Base-by-base conservation (phyloP, 495 filamentous ascomycete species). In the Penicillium canariense region DNA sequence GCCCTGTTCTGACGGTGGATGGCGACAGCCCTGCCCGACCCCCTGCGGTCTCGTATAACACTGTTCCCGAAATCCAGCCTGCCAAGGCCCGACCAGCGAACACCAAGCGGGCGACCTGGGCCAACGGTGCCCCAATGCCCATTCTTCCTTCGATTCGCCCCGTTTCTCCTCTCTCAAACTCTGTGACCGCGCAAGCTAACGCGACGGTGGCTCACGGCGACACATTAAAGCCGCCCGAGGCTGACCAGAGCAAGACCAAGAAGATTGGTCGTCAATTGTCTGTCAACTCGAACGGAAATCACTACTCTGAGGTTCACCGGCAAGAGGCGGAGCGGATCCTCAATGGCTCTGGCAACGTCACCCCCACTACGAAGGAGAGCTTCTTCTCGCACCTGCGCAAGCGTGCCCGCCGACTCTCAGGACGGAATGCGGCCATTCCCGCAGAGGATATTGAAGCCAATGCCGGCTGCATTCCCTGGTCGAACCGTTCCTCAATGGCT, bases 351-450 rank as follows among this genome's bases (percentile, higher is more conserved):
- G 79, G 71, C 84, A 50, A 79, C 76, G 43, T 87, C 83, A 54
- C 87, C 83, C 23, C 82, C 73, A 66, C 59, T 7, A 82, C 80
- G 53, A 87, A 93, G 62, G 94, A 97, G 66, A 88, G 93, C 68
- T 97, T 97, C 75, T 97, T 98, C 71, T 97, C 95, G 7, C 95
- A 99, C 61, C 80, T 99, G 5, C 84, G 95, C 35, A 99, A 99
- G 70, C 85, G 91, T 22, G 95, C 95, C 7, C 84, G 95, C 56
- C 81, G 95, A 59, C 83, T 99, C 23, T 99, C 95, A 28, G 95
- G 94, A 30, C 85, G 90, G 22, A 88, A 93, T 63, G 89, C 93
- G 68, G 80, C 83, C 23, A 84, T 87, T 17, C 79, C 85, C 9
- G 77, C 81, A 42, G 92, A 96, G 56, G 92, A 97, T 63, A 73